Base-by-base conservation (phyloP, 306 rosid genomes). In the Gynostemma pentaphyllum region DNA sequence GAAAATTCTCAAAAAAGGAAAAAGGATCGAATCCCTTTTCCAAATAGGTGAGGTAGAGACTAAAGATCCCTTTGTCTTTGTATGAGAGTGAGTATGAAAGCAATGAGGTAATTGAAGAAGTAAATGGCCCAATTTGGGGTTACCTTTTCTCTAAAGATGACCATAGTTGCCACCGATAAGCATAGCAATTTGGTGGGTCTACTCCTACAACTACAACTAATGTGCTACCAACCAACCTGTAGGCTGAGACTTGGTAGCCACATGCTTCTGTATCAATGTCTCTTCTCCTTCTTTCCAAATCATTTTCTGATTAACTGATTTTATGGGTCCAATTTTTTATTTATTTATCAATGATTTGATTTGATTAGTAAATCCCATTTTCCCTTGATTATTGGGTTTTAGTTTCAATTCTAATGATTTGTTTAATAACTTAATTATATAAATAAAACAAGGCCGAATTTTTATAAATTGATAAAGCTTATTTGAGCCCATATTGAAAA, bases 201-300 rank as follows among this genome's bases (percentile, higher is more conserved):
- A 10, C 13, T 69, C 42, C 72, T 4, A 34, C 64, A 57, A 72
- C 39, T 16, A 61, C 10, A 4, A 41, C 68, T 67, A 61, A 45
- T 56, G 74, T 64, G 42, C 76, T 73, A 72, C 77, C 88, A 74
- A 79, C 78, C 81, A 72, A 72, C 76, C 67, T 82, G 75, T 65
- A 48, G 71, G 65, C 72, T 62, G 24, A 62, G 51, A 53, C n/a
- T n/a, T n/a, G n/a, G n/a, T n/a, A n/a, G 62, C 72, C 89, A 81
- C 89, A 75, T 73, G 85, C n/a, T 4, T 9, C 15, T 57, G 64
- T 22, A 53, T 66, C 30, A n/a, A 66, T 56, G 67, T 26, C 51
- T 5, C 4, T 11, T 16, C 26, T 36, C 27, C 48, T 7, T 29
- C 18, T 7, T 16, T 4, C 9, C 48, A 45, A 45, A 23, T 27